Evolutionary conservation across 306 rosid genomes (phyloP).

Genomic region (Senna tora): DNA sequence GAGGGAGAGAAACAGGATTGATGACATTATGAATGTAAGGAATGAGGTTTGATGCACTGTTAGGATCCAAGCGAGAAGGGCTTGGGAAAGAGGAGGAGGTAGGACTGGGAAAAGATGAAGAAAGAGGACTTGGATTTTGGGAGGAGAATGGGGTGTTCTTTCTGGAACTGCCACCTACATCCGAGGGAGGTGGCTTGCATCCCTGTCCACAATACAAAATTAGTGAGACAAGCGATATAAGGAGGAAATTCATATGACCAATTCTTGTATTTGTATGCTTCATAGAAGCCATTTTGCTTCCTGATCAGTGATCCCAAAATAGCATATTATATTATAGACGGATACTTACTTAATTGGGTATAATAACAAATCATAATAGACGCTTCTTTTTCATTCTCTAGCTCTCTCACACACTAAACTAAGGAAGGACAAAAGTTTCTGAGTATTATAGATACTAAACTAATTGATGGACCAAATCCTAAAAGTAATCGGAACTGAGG

Average conservation of each 20-base stretch:
- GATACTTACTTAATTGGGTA: constrained; percentile 11
- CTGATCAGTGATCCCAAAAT: constrained; percentile 9
- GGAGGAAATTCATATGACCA: too few species aligned
- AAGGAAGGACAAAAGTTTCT: not conserved
- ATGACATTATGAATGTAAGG: constrained; percentile 60
- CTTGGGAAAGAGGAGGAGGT: constrained; percentile 85
- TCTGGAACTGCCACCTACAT: constrained; percentile 59
- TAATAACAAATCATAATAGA: not conserved
- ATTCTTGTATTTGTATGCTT: not conserved
- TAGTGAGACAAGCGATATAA: constrained; percentile 7
- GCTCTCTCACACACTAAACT: not conserved
- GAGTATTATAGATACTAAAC: not conserved
- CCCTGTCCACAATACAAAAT: constrained; percentile 51
- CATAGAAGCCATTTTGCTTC: not conserved
- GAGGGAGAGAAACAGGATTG: constrained; percentile 66
- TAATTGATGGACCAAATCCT: not conserved
- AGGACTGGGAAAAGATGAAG: constrained; percentile 76
- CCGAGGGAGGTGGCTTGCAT: constrained; percentile 56
- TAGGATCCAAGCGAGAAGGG: constrained; percentile 62
- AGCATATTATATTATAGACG: constrained; percentile 12
- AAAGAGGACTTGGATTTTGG: constrained; percentile 74
- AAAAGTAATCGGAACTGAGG: not conserved
- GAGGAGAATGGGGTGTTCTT: constrained; percentile 61
- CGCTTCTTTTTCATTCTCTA: not conserved
- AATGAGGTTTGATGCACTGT: constrained; percentile 54